These are phyloP conservation scores for Sporothrix schenckii DNA, from an alignment of 2,329 filamentous ascomycete genomes.

Conservation along the genomic window DNA sequence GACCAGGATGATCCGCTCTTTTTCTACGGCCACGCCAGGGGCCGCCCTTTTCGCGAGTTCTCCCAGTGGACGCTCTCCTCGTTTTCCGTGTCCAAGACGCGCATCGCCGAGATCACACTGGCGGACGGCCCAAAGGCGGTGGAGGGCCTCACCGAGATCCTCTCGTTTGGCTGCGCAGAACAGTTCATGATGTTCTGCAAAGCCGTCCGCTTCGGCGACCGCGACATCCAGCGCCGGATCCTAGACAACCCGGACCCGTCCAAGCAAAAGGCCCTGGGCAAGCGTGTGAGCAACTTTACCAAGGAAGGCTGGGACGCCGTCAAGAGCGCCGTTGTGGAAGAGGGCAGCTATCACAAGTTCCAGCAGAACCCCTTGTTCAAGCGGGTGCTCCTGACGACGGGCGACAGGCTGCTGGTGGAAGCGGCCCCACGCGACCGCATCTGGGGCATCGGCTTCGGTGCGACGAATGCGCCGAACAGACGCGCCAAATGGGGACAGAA, in stretches of 20 bases:
- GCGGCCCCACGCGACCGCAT: constrained; percentile 63
- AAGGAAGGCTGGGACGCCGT: constrained; percentile 38
- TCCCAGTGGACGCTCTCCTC: constrained; percentile 44
- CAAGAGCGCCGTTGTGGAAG: constrained; percentile 58
- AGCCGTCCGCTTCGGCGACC: constrained; percentile 44
- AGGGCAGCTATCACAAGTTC: constrained; percentile 64
- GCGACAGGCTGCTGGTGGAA: constrained; percentile 63
- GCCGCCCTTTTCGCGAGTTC: constrained; percentile 42
- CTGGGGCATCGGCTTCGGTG: constrained; percentile 67
- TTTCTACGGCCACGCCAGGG: constrained; percentile 41
- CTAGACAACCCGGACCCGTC: constrained; percentile 27
- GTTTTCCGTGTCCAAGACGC: constrained; percentile 40
- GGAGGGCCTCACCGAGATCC: constrained; percentile 30
- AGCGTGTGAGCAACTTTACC: constrained; percentile 29
- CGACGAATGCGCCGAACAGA: constrained; percentile 52
- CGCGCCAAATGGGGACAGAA: constrained; percentile 64
- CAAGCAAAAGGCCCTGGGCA: constrained; percentile 33
- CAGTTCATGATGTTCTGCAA: constrained; percentile 52
- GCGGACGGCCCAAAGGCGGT: constrained; percentile 24
- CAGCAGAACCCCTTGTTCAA: constrained; percentile 51
- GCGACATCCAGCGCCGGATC: constrained; percentile 1
- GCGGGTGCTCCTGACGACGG: constrained; percentile 58
- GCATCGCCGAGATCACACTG: constrained; percentile 40
- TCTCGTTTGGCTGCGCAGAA: constrained; percentile 45
- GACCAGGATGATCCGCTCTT: constrained; percentile 36